Base-by-base conservation (phyloP, 2,329 filamentous ascomycete species). In the Ustilaginoidea virens region DNA sequence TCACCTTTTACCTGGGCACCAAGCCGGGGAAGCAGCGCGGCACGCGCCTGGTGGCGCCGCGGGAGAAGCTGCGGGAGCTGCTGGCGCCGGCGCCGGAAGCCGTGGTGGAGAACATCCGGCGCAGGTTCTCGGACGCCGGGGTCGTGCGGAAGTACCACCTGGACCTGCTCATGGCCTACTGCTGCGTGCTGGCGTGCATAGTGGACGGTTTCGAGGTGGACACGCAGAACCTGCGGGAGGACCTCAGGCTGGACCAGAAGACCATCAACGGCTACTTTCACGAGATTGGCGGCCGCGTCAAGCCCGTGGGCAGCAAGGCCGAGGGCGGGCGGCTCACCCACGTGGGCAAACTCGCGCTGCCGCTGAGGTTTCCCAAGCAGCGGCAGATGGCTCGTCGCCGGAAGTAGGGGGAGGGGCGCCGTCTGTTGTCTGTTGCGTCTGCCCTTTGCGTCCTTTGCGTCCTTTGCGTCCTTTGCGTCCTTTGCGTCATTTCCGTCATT, bases 321-420 rank as follows among this genome's bases (percentile, higher is more conserved):
- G 70, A 70, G 32, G 71, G 73, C 36, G 65, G 55, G 34, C 51
- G 51, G 33, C 42, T 52, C 17, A 55, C 21, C 10, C 29, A 66
- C 34, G 56, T 86, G 28, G 85, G 80, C 9, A 73, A 73, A 40
- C 57, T 96, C 43, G 70, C 66, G 41, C 52, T 94, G 36, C 90
- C 90, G 3, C 58, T 94, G 26, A 66, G 75, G 34, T 94, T 94
- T 49, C 90, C 87, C 2, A 85, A 78, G 57, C 52, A 55, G 41
- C 46, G 49, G 29, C 43, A 48, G 15, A 48, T 53, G 12, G 35
- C 32, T 17, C 63, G 14, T 62, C 46, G 6, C 28, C 42, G 33
- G 16, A 32, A 36, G 29, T 37, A 36, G 20, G 12, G 12, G 2
- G 20, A 10, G 12, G 12, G 13, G 19, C n/a, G n/a, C n/a, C n/a